Evolutionary conservation across 2,329 filamentous ascomycete genomes (phyloP), one percentile per base, ranked within the genome.

Genomic region (Ophiocordyceps polyrhachis-furcata): DNA sequence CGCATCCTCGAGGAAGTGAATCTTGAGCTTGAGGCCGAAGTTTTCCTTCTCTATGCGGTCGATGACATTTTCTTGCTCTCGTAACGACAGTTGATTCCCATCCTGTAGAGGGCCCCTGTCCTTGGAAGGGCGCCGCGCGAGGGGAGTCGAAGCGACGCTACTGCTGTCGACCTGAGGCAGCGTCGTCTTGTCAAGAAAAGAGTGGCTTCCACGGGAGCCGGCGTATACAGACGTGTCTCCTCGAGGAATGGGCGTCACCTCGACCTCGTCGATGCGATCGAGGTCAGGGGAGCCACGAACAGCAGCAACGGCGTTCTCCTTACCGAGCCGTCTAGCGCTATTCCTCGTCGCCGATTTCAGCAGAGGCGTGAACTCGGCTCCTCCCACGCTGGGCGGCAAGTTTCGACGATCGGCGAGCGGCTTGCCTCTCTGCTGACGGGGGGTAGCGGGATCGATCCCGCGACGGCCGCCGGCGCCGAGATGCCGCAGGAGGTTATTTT

Each of bases 31-130:
- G 45, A 98, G 70, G 21, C 86, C 86, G 58, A 96, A 98, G 58
- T 98, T 98, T 58, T 96, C 91, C 67, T 98, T 98, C 58, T 95
- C 87, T 54, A 98, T 89, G 57, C 84, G 84, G 64, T 95, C 85
- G 53, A 98, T 89, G 52, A 91, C 83, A 53, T 86, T 87, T 62
- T 96, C 91, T 61, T 98, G 91, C 58, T 98, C 91, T 49, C 87
- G 80, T 47, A 98, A 64, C 1, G 91, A 94, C 53, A 95, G 72
- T 57, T 93, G 81, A 54, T 95, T 94, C 19, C 87, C 87, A 53
- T 91, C 82, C 49, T 88, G 81, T 35, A 93, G 63, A 5, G 84
- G 74, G 1, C 78, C 81, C 44, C 77, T 79, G 44, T 71, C 72
- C 41, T 71, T 74, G 44, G 70, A 70, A 48, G 73, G 72, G 46